Evolutionary conservation across 495 filamentous ascomycete genomes (phyloP).

Genomic region (Cercophora newfieldiana): DNA sequence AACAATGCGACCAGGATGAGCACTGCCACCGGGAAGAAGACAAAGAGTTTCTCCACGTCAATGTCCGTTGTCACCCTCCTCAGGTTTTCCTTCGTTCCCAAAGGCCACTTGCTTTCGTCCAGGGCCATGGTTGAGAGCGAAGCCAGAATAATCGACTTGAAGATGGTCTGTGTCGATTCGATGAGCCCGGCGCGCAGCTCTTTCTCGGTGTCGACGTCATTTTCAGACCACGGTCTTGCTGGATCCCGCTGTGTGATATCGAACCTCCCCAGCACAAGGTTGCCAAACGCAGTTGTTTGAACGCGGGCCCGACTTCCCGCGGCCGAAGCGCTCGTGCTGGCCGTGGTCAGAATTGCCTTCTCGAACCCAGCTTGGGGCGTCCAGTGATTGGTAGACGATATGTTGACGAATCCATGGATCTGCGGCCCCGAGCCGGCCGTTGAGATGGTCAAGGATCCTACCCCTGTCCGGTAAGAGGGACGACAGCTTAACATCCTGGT

Average conservation of each 20-base stretch:
- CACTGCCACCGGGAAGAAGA: constrained; percentile 4
- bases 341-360: not conserved
- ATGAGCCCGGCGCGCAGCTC: not conserved
- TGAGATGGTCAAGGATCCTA: constrained; percentile 3
- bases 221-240: not conserved
- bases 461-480: not conserved
- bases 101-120: constrained; percentile 5
- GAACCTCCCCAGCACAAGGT: not conserved
- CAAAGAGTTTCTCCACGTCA: constrained; percentile 2
- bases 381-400: not conserved
- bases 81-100: constrained; percentile 1
- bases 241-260: constrained; percentile 5
- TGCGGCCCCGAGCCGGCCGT: not conserved
- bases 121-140: not conserved
- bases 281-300: constrained; percentile 2
- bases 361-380: constrained; percentile 2
- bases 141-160: not conserved
- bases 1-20: not conserved
- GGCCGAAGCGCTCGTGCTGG: constrained; percentile 1
- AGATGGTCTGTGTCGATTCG: constrained; percentile 4
- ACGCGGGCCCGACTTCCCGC: constrained; percentile 7
- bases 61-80: not conserved
- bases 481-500: constrained; percentile 1
- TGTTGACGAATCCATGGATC: not conserved
- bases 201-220: constrained; percentile 5